Conservation (phyloP, 2,329 filamentous ascomycete genomes). For the Gaeumannomyces sp. region DNA sequence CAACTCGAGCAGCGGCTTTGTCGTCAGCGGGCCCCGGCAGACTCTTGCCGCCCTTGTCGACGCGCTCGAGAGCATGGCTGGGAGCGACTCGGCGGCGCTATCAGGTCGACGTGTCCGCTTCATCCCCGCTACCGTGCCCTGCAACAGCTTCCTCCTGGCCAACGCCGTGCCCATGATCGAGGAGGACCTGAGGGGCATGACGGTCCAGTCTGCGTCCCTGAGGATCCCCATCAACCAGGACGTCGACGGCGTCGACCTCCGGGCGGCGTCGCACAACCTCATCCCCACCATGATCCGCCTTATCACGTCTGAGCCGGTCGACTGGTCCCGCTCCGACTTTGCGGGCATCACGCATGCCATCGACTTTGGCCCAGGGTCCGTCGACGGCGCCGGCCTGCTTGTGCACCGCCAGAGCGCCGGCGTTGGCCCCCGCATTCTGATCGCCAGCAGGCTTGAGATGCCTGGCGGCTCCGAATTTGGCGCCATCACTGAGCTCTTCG, state of each 20-base stretch:
- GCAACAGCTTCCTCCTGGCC: constrained; percentile 93
- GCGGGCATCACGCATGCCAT: constrained; percentile 86
- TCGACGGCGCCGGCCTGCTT: constrained; percentile 89
- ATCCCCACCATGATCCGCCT: constrained; percentile 82
- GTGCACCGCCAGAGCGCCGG: constrained; percentile 99
- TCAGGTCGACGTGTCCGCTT: constrained; percentile 95
- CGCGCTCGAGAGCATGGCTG: constrained; percentile 80
- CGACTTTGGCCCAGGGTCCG: constrained; percentile 93
- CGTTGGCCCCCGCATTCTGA: constrained; percentile 90
- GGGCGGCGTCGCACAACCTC: constrained; percentile 66
- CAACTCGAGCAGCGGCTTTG: constrained; percentile 95
- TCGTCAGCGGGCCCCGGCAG: constrained; percentile 91
- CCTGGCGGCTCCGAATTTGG: constrained; percentile 83
- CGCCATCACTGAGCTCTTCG: constrained; percentile 96
- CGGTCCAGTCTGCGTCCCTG: constrained; percentile 64
- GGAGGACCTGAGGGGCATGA: constrained; percentile 76
- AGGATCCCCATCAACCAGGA: constrained; percentile 87
- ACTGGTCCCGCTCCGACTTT: constrained; percentile 95
- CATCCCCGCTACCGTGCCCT: constrained; percentile 92
- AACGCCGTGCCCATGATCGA: constrained; percentile 78
- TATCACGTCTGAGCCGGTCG: constrained; percentile 88
- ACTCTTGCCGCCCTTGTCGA: constrained; percentile 94
- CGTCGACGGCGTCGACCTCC: constrained; percentile 78
- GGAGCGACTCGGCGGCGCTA: constrained; percentile 86
- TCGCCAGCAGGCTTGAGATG: constrained; percentile 85